Conservation (phyloP, 805 yeast genomes). For the Metschnikowia henanensis region DNA sequence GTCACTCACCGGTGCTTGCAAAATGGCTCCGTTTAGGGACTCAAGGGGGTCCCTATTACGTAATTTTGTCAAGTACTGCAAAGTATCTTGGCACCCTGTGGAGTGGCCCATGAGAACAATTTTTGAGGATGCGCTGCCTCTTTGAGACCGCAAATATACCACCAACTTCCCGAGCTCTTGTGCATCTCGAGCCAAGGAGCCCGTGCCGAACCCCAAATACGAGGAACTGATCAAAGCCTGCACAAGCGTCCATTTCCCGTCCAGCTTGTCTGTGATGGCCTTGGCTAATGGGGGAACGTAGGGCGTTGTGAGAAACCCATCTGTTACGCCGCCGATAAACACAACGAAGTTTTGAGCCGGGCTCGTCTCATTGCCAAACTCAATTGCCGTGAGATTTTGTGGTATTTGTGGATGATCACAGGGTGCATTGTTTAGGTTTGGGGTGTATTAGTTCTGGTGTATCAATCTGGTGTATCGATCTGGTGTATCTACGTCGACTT, state of each 20-base stretch:
- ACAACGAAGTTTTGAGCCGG: constrained; percentile 51
- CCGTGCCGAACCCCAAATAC: constrained; percentile 69
- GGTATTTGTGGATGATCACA: constrained; percentile 10
- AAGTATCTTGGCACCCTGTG: constrained; percentile 78
- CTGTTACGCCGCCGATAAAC: constrained; percentile 72
- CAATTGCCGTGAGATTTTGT: constrained; percentile 13
- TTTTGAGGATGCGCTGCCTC: constrained; percentile 44
- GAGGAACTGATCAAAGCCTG: constrained; percentile 59
- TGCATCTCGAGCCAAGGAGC: constrained; percentile 57
- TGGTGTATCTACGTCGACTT: too few relatives aligned
- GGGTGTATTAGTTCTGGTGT: background rate
- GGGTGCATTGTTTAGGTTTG: constrained; percentile 5
- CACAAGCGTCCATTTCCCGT: constrained; percentile 51
- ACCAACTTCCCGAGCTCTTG: constrained; percentile 55
- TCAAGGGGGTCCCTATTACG: constrained; percentile 14
- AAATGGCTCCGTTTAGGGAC: constrained; percentile 51
- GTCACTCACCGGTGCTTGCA: constrained; percentile 78
- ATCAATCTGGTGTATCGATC: too few relatives aligned
- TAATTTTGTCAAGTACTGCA: constrained; percentile 52
- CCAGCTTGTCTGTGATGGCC: constrained; percentile 27
- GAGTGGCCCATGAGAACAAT: constrained; percentile 77
- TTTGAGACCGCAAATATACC: constrained; percentile 46
- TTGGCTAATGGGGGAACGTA: constrained; percentile 52
- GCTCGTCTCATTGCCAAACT: constrained; percentile 3
- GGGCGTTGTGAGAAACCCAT: constrained; percentile 69